Conservation (phyloP, 1,284 basidiomycete species). For the Kwoniella shivajii region DNA sequence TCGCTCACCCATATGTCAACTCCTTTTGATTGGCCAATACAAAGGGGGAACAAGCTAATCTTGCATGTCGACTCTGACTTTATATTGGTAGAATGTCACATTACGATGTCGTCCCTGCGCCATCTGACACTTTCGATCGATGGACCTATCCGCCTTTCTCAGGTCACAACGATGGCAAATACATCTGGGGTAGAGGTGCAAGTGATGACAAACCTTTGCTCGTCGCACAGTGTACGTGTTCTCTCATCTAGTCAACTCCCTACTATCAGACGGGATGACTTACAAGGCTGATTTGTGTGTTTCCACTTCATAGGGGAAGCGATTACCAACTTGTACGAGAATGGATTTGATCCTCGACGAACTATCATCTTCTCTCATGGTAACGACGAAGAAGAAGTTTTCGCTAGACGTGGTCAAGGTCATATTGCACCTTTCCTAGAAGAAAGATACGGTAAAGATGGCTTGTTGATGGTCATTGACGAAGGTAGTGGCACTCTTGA, state of each 20-base stretch:
- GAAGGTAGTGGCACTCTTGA: constrained; percentile 47
- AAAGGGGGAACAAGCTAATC: background rate
- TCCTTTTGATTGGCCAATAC: background rate
- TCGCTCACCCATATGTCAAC: background rate
- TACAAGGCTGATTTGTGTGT: background rate
- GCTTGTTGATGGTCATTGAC: constrained; percentile 53
- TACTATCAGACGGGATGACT: background rate
- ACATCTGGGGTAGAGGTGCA: constrained; percentile 52
- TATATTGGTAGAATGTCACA: constrained; percentile 46
- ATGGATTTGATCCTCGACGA: constrained; percentile 45
- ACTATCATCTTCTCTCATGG: constrained; percentile 53
- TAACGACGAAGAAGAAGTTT: constrained; percentile 52
- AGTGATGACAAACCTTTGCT: constrained; percentile 53
- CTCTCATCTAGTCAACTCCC: background rate
- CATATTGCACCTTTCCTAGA: constrained; percentile 50
- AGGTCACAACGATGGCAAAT: constrained; percentile 48
- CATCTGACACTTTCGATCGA: constrained; percentile 42
- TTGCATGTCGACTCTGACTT: background rate
- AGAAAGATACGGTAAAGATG: constrained; percentile 49
- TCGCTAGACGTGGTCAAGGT: constrained; percentile 50
- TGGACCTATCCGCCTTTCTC: constrained; percentile 53
- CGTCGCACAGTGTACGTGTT: constrained; percentile 53
- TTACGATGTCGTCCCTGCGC: constrained; percentile 54
- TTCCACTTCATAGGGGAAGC: constrained; percentile 46
- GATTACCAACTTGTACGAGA: constrained; percentile 45